Evolutionary conservation across 345 rosid genomes (phyloP), one percentile per base, ranked within the genome.

Genomic region (Brassica rapa): DNA sequence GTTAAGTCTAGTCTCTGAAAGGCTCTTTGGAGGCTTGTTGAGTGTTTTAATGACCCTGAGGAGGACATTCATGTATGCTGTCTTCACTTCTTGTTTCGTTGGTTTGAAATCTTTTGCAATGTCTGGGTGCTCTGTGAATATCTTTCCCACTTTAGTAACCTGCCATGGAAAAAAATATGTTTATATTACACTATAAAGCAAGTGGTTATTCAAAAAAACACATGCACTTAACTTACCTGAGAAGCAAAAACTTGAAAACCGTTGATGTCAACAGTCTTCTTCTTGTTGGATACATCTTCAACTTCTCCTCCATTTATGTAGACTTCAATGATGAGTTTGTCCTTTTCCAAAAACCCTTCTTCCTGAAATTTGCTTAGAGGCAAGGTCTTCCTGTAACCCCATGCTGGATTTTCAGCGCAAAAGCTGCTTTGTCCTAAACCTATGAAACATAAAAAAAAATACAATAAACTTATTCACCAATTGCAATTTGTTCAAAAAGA

Each of bases 111-210:
- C 15, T 51, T 6, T 14, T 14, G 37, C 46, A 19, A 63, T 63
- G 51, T 64, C 55, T 7, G 12, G 39, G 2, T 64, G 77, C 16
- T 64, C 77, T 3, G 63, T 51, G 63, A 77, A 70, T 10, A 70
- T 23, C 71, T 62, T 77, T 16, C 39, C 62, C 70, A 69, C 80
- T 49, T 0, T 33, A 49, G n/a, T 10, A 69, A 62, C 64, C 80
- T 69, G 30, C 51, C 11, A 60, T n/a, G 24, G 57, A 57, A 75
- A 57, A 66, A 75, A 56, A n/a, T 0, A 1, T 65, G 1, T 65
- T 51, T 64, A 21, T 9, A 15, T 62, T 61, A 15, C 4, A 15
- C 37, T 64, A 11, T 2, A 62, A 37, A 19, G 32, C 15, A n/a
- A 72, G 57, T 39, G 25, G 51, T 4, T 60, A 51, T n/a, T 4